Percentiles rank a stretch among this genome's conserved stretches.
These are phyloP conservation scores for Dendryphion nanum DNA, from an alignment of 2,329 filamentous ascomycete species.

Conservation along the genomic window DNA sequence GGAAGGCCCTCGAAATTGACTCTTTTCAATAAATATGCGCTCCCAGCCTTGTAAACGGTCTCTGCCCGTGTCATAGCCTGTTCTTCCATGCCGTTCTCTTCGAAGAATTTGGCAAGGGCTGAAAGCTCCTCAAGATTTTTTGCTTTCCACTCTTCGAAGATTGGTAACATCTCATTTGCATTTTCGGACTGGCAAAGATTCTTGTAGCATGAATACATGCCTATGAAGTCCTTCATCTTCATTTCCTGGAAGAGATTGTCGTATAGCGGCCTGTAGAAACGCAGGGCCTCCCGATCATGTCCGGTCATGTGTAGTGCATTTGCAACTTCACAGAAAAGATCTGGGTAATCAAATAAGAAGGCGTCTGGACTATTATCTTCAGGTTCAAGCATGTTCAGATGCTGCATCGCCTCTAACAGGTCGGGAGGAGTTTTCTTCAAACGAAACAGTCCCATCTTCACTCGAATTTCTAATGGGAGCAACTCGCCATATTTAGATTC, in stretches of 20 bases:
- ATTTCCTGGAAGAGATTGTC: constrained; percentile 21
- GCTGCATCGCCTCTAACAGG: constrained; percentile 65
- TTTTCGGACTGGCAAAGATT: constrained; percentile 61
- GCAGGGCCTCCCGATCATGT: constrained; percentile 55
- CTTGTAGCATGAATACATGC: constrained; percentile 62
- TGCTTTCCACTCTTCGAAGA: constrained; percentile 69
- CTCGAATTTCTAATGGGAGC: constrained; percentile 77
- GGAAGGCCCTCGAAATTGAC: constrained; percentile 30
- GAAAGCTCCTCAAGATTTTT: constrained; percentile 74
- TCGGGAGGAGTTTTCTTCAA: constrained; percentile 64
- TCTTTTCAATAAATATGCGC: constrained; percentile 45
- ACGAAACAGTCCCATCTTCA: constrained; percentile 82
- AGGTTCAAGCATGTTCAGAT: constrained; percentile 65
- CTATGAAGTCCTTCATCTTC: constrained; percentile 29
- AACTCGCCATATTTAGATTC: constrained; percentile 66
- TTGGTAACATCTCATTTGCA: constrained; percentile 75
- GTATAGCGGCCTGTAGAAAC: constrained; percentile 55
- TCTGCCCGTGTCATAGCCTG: constrained; percentile 47
- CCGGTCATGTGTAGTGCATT: constrained; percentile 55
- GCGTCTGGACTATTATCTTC: constrained; percentile 52
- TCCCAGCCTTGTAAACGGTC: constrained; percentile 70
- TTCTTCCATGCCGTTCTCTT: constrained; percentile 64
- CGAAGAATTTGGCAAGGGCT: constrained; percentile 81
- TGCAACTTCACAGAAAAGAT: constrained; percentile 74
- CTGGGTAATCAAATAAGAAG: constrained; percentile 65